Evolutionary conservation across 2,329 filamentous ascomycete genomes (phyloP).

Genomic region (Pseudogymnoascus sp.): DNA sequence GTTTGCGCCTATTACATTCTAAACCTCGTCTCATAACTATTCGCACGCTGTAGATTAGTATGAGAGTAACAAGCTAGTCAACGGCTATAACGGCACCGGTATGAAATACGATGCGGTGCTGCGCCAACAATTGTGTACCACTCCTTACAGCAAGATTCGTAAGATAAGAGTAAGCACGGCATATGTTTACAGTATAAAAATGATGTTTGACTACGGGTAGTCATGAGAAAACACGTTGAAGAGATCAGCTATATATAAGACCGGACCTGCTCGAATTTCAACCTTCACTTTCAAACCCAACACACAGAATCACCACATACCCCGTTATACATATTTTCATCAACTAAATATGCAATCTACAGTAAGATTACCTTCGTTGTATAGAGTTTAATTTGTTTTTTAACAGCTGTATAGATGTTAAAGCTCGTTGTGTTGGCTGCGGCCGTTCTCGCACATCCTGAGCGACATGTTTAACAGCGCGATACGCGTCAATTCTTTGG

Average conservation of each 20-base stretch:
- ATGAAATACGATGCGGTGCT: not conserved
- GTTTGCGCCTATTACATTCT: not conserved
- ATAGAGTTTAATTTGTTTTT: not conserved
- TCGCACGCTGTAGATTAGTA: not conserved
- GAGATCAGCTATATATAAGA: not conserved
- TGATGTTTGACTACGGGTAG: not conserved
- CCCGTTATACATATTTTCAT: not conserved
- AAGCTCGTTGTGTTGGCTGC: not conserved
- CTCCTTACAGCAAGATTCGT: not conserved
- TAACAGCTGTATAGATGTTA: not conserved
- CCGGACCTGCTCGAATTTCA: not conserved
- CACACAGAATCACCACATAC: not conserved
- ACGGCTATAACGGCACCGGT: not conserved
- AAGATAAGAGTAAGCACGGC: not conserved
- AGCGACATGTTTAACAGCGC: not conserved
- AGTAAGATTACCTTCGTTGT: not conserved
- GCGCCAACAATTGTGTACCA: not conserved
- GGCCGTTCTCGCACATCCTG: not conserved
- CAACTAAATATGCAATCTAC: not conserved
- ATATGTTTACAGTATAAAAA: not conserved
- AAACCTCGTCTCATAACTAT: not conserved
- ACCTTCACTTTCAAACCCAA: not conserved
- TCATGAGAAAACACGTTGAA: not conserved
- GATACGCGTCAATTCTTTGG: not conserved
- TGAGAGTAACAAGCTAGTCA: not conserved